A percentile compares a stretch with the other conserved stretches of the same genome.
Conservation (phyloP, 257 asterid genomes). For the Primulina huaijiensis region DNA sequence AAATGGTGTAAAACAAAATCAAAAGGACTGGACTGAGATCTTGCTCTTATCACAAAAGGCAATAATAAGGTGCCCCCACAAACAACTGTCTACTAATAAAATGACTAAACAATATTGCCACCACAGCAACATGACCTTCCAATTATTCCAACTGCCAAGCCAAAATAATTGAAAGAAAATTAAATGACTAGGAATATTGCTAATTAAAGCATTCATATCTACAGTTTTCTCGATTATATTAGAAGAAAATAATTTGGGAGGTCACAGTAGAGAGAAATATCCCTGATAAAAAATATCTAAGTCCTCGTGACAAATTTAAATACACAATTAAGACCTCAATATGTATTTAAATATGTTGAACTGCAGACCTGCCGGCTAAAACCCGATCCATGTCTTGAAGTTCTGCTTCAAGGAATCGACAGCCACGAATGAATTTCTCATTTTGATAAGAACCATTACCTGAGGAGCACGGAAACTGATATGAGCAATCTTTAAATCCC, state of each 20-base stretch:
- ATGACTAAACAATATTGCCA: not conserved
- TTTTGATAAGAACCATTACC: slow-evolving; percentile 70
- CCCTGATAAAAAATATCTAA: not conserved
- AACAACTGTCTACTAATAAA: not conserved
- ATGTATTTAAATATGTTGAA: not conserved
- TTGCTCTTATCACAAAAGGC: not conserved
- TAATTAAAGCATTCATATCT: not conserved
- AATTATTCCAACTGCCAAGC: not conserved
- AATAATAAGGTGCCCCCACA: not conserved
- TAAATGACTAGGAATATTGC: not conserved
- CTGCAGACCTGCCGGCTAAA: slow-evolving; percentile 68
- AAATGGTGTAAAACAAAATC: not conserved
- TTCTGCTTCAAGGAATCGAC: slow-evolving; percentile 98
- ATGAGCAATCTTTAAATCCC: slow-evolving; percentile 21
- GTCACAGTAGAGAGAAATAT: not conserved
- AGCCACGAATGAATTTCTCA: slow-evolving; percentile 90
- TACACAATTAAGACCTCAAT: not conserved
- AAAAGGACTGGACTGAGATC: not conserved
- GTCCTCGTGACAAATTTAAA: not conserved
- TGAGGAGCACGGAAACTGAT: slow-evolving; percentile 33
- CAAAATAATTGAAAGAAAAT: not conserved
- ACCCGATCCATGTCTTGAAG: slow-evolving; percentile 89
- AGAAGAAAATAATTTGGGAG: not conserved
- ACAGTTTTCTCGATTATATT: not conserved
- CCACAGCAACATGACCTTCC: not conserved